phyloP scores from a whole-genome alignment of 257 asterid genomes.

The Buddleja alternifolia region DNA sequence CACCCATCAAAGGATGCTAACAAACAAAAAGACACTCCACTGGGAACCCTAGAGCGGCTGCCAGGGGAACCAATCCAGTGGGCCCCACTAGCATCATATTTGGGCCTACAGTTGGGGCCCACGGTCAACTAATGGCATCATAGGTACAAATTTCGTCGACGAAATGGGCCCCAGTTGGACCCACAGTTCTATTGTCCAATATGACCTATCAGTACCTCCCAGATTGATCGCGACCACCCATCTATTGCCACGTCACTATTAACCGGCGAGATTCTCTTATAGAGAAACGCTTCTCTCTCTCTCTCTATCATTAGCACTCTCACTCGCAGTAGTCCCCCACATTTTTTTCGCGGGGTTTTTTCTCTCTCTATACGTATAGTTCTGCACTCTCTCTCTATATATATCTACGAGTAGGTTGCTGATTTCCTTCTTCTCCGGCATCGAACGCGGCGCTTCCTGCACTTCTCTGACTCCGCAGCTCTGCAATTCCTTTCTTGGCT shows the following conservation, averaged over 20 bases:
- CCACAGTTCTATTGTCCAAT: conserved; percentile 12
- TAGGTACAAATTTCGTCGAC: conserved; percentile 16
- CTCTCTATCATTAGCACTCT: conserved; percentile 30
- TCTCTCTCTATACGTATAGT: conserved; percentile 37
- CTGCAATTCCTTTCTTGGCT: conserved; percentile 69
- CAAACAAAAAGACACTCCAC: conserved; percentile 22
- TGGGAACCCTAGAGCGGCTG: conserved; percentile 28
- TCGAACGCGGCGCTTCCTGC: conserved; percentile 43
- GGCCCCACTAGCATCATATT: conserved; percentile 39
- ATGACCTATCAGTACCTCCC: conserved; percentile 27
- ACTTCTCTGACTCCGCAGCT: conserved; percentile 25
- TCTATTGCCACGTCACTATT: conserved; percentile 32
- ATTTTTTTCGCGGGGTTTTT: conserved; percentile 59
- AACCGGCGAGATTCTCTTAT: conserved; percentile 42
- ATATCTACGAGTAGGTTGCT: conserved; percentile 19
- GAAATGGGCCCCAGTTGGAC: conserved; percentile 24
- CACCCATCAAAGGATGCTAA: conserved; percentile 7
- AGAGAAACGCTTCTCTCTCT: conserved; percentile 30
- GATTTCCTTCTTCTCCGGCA: conserved; percentile 41
- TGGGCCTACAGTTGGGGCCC: conserved; percentile 47
- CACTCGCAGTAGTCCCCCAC: conserved; percentile 25
- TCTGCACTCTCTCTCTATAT: conserved; percentile 24
- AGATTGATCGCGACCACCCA: conserved; percentile 27
- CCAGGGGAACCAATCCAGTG: conserved; percentile 30
- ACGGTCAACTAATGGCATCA: conserved; percentile 41